Evolutionary conservation across 2,329 filamentous ascomycete species (phyloP), one percentile per base, ranked within the genome.

Genomic region (Aspergillus tubingensis): DNA sequence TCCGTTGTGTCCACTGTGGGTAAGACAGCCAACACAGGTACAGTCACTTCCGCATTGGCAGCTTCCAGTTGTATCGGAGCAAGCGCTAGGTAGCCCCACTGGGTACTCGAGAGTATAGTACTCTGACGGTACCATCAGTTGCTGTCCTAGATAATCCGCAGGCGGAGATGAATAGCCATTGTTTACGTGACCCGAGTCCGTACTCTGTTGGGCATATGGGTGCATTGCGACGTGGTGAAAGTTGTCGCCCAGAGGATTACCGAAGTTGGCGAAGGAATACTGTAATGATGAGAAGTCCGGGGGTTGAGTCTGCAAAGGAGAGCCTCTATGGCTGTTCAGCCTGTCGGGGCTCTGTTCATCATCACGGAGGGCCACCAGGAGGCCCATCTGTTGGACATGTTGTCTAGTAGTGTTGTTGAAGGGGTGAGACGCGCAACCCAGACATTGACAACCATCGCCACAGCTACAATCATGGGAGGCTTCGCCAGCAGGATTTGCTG

Each of bases 21-120:
- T 83, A 11, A 83, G 70, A 64, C 82, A 85, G 13, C 81, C 82
- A n/a, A 81, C 74, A 63, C 82, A 85, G 57, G 71, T 76, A 65
- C 82, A 85, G 41, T 82, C 81, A 58, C 79, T 79, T 15, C 81
- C 81, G 59, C 82, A 85, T 62, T 80, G 80, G 59, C 82, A 85
- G 25, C 77, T 82, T 3, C 82, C 82, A 5, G 77, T 81, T 3
- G 76, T 70, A 61, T 84, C 79, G 36, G 77, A 78, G 66, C 82
- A 84, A 15, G 76, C 65, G 25, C 63, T 68, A 4, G 74, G 72
- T 44, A 77, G 62, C 21, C 72, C 74, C 19, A 79, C 71, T 2
- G 77, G 72, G 57, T 78, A 79, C 64, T 78, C 76, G 48, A 79
- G 65, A 5, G 76, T 78, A 59, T 76, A 76, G 60, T 79, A 79